A percentile compares a stretch with the other conserved stretches of the same genome.
Conservation (phyloP, 371 early-diverging fungal species). For the Circinella umbellata region DNA sequence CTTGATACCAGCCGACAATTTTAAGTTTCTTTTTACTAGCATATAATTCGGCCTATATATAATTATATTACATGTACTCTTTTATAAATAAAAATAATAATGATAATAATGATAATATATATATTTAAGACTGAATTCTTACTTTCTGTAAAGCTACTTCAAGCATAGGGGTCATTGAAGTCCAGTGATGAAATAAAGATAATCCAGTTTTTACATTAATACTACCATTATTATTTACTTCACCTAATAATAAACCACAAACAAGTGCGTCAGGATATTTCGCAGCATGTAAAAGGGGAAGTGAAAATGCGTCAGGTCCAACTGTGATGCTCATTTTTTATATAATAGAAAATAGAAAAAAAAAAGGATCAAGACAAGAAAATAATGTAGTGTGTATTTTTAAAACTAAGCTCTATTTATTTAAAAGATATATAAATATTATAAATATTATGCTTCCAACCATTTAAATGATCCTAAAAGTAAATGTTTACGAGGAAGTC, state of each 20-base stretch:
- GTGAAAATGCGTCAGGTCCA: constrained; percentile 66
- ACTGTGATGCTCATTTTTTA: constrained; percentile 23
- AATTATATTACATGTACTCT: too few relatives aligned
- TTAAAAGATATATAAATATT: background rate
- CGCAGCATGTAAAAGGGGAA: constrained; percentile 81
- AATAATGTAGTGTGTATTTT: background rate
- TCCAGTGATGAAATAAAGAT: constrained; percentile 83
- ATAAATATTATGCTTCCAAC: constrained; percentile 54
- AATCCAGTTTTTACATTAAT: constrained; percentile 64
- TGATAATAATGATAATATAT: too few relatives aligned
- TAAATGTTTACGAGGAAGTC: constrained; percentile 83
- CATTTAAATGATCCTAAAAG: constrained; percentile 89
- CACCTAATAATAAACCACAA: constrained; percentile 70
- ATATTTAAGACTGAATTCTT: background rate
- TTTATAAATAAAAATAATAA: too few relatives aligned
- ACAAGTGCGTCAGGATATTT: constrained; percentile 77
- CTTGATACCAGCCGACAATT: constrained; percentile 71
- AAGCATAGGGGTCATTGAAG: constrained; percentile 76
- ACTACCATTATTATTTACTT: constrained; percentile 35
- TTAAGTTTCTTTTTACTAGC: constrained; percentile 45
- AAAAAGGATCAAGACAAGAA: background rate
- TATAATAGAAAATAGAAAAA: background rate
- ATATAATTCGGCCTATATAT: constrained; percentile 53
- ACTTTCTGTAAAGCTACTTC: constrained; percentile 82
- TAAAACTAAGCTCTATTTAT: background rate